Conservation (phyloP, 1,284 basidiomycete genomes). For the Sanghuangporus sanghuang region DNA sequence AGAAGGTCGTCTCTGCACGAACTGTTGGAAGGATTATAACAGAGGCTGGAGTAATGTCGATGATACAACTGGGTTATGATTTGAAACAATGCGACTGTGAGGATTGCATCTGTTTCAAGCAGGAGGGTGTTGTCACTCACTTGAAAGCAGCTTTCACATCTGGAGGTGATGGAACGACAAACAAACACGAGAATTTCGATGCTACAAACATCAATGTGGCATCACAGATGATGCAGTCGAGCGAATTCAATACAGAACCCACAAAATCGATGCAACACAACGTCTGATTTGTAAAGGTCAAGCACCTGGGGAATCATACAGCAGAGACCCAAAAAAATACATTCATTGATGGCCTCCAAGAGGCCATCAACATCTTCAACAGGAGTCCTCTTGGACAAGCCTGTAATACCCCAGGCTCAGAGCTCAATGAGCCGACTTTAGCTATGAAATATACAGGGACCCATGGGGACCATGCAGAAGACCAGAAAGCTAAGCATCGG, state of each 20-base stretch:
- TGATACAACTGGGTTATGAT: background rate
- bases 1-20: background rate
- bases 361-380: background rate
- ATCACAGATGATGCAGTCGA: background rate
- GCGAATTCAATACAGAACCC: background rate
- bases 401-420: background rate
- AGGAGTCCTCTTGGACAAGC: background rate
- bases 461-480: conserved; percentile 8
- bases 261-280: background rate
- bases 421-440: conserved; percentile 5
- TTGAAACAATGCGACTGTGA: background rate
- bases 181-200: background rate
- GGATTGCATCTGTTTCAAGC: background rate
- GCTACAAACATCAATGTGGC: background rate
- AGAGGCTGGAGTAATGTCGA: background rate
- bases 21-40: background rate
- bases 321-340: background rate
- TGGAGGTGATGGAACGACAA: background rate
- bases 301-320: background rate
- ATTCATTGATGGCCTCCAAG: background rate
- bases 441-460: background rate
- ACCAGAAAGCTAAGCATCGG: conserved; percentile 14
- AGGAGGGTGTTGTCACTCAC: background rate
- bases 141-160: background rate
- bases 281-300: background rate